These are phyloP conservation scores for Leccinum incarnatum DNA, from an alignment of 768 basidiomycete species.

Conservation along the genomic window DNA sequence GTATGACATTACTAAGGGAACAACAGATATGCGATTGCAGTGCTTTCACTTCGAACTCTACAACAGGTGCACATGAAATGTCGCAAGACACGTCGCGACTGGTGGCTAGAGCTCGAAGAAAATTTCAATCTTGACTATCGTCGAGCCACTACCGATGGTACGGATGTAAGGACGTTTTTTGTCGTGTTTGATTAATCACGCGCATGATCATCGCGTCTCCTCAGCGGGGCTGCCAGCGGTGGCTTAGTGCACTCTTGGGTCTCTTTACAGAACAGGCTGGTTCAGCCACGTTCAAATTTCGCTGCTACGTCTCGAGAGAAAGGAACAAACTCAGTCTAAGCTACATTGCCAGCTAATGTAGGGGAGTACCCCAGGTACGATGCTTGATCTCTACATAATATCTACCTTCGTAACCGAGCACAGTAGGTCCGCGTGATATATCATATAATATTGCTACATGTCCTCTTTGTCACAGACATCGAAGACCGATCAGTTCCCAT, in stretches of 20 bases:
- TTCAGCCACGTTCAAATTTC: not conserved
- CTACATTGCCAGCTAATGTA: not conserved
- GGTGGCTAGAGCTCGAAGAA: not conserved
- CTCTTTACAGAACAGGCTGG: not conserved
- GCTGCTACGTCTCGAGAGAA: not conserved
- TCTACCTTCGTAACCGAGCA: not conserved
- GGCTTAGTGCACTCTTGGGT: not conserved
- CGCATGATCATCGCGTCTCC: not conserved
- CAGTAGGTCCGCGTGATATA: too few relatives aligned
- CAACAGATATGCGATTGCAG: not conserved
- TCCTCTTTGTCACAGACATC: not conserved
- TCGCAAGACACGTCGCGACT: not conserved
- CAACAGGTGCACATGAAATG: not conserved
- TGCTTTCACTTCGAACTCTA: not conserved
- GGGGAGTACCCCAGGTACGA: not conserved
- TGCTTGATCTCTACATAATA: not conserved
- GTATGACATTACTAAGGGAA: not conserved
- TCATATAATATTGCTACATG: not conserved
- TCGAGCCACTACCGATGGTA: not conserved
- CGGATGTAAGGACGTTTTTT: not conserved
- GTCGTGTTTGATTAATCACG: not conserved
- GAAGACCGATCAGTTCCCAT: not conserved
- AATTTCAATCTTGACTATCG: not conserved
- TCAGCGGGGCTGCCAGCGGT: not conserved
- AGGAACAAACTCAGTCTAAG: not conserved